Evolutionary conservation across 305 asterid species (phyloP), one percentile per base, ranked within the genome.

Genomic region (Striga hermonthica): DNA sequence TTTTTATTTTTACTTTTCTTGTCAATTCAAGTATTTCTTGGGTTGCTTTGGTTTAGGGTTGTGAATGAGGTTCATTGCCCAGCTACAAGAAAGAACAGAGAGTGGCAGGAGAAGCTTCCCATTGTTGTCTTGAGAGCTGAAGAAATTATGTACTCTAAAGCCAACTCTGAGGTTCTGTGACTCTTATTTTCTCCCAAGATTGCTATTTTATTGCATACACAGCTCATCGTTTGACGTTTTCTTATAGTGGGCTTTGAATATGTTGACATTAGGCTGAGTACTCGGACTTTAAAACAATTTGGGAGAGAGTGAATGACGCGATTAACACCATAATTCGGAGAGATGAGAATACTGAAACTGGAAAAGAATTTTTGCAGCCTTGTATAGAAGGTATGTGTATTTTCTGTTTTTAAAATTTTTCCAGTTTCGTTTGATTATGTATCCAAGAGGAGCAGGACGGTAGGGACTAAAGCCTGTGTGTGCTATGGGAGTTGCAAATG

Each of bases 21-120:
- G n/a, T 61, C 44, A 41, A 4, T 36, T 45, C 31, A 39, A 14
- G 43, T 65, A 1, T 39, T 41, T 52, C n/a, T 28, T 13, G 70
- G 53, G 64, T 13, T 76, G 61, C 34, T 67, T 76, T n/a, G n/a
- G 65, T 6, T 70, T 76, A 91, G 98, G 83, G 71, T 88, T 81
- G 90, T 80, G 78, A 85, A 82, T 75, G 96, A 85, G 78, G 79
- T 78, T 67, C 98, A 91, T 65, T 71, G 84, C 47, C 62, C 83
- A 38, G 75, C 81, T 9, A 88, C 90, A 12, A 88, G 79, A 67
- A 88, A 88, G 87, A 91, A 91, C 80, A 86, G 76, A 60, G 94
- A 88, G 74, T 91, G 96, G 96, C 96, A 81, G 68, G 96, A 88
- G 72, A 91, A 86, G 74, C 94, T 89, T 43, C 98, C 98, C 67